Base-by-base conservation (phyloP, 768 basidiomycete species). In the Pulveroboletus sp. region DNA sequence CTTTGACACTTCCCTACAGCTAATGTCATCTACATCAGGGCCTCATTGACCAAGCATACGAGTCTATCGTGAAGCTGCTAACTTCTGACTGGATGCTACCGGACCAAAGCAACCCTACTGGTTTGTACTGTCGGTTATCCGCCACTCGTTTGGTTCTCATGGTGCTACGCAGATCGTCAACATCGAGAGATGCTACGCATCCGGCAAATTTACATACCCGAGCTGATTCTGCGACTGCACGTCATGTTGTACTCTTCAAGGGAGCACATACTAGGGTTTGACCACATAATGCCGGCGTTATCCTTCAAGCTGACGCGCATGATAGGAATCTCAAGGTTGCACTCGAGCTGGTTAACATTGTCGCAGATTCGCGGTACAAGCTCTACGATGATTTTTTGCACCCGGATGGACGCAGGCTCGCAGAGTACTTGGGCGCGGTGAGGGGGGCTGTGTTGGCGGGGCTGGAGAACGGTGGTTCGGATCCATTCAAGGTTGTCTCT, bases 181-280 rank as follows among this genome's bases (percentile, higher is more conserved):
- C 74, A 73, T 21, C 72, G 73, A 18, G 90, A 94, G 54, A 77
- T 95, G 40, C 69, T 79, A 11, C 81, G 86, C n/a, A 86, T 95
- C 45, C 82, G 93, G 37, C 85, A 93, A 59, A 82, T 94, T 28
- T 94, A 86, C 67, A 74, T 96, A 24, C 95, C 93, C 0, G 93
- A 96, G 64, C 76, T 97, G 18, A 81, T 97, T 57, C 76, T 97
- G 55, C 82, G 91, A 18, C 71, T 98, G 2, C 93, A 97, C 61
- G 73, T 78, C 39, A 71, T 86, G 43, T 70, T 98, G 10, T 77
- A 81, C 51, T 69, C 74, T 31, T 90, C 92, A 6, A 72, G 83
- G 8, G 66, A 73, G 9, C 69, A 80, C 18, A 75, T 92, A 37
- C 82, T 85, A 41, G 76, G 79, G 92, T 88, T 57, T 45, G 83